Evolutionary conservation across 2,329 filamentous ascomycete species (phyloP), one percentile per base, ranked within the genome.

Genomic region (Blastomyces parvus): DNA sequence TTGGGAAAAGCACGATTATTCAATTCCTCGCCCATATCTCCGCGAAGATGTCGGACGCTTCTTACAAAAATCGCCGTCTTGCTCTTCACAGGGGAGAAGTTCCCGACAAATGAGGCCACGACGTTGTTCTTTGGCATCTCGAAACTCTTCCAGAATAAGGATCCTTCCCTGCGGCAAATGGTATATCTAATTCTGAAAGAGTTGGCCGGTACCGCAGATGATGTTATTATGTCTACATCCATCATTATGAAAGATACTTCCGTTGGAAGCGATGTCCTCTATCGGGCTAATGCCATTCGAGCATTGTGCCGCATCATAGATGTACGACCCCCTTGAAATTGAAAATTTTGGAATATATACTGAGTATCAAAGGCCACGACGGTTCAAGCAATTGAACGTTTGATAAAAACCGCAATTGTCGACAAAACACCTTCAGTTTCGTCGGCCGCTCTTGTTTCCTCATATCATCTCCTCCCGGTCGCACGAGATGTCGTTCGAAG

Each of bases 181-280:
- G 93, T 99, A 60, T 96, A 97, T 80, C 84, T 97, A 69, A 88
- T 97, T 75, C 90, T 97, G 81, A 99, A 97, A 85, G 94, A 99
- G 84, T 83, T 99, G 72, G 91, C 93, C 69, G 86, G 87, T 77
- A 96, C 91, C 30, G 94, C 94, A 64, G 91, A 97, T 81, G 94
- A 99, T 83, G 95, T 97, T 68, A 99, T 99, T 76, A 97, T 99
- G 94, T 94, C 97, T 66, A 99, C 94, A 22, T 96, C 91, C 79
- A 97, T 93, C 70, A 97, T 99, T 71, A 99, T 97, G 94, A 99
- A 99, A 82, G 94, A 99, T 77, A 97, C 93, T 13, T 91, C 92
- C 61, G 91, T 95, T 67, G 90, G 92, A 72, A 97, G 91, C 73
- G 94, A 97, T 74, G 88, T 92, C 61, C 86, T 97, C 63, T 97